Evolutionary conservation across 345 rosid species (phyloP), one percentile per base, ranked within the genome.

Genomic region (Murraya koenigii): DNA sequence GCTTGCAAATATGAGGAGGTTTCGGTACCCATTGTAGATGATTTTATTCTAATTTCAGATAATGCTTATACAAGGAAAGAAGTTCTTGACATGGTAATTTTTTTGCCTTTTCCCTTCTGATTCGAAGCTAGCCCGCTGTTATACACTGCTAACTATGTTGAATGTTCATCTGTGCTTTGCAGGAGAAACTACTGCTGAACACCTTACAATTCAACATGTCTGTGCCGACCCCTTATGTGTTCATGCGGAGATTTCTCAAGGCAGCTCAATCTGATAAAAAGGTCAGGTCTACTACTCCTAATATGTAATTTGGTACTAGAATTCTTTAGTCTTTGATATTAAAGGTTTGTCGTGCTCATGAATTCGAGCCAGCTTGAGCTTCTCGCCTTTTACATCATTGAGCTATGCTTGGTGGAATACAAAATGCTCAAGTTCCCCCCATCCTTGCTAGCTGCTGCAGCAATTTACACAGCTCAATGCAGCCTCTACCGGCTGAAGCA

Each of bases 1-100:
- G 99, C 97, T 33, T 96, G 98, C 91, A 96, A 96, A 71, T 96
- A 94, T 55, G 99, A 96, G 81, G 99, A 96, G 76, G 98, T 96
- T 5, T 90, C 95, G 10, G 97, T 94, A 71, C 99, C 99, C 1
- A 93, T 96, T 49, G 97, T 96, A 5, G 97, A 94, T 73, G 99
- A 94, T 82, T 97, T 96, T 23, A 89, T 96, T 77, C 64, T 94
- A 66, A 96, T 96, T 71, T 91, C 98, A 56, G 99, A 96, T 81
- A 91, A 82, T 77, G 99, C 99, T 41, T 94, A 96, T 83, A 86
- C 80, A 77, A 89, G 98, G 66, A 87, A 80, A 83, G 99, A 96
- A 88, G 90, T 96, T 74, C 90, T 96, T 78, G 97, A 94, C 44
- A 94, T 93, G 98, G 99, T 96, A 85, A 61, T 61, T 61, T 13